phyloP scores from a whole-genome alignment of 1,284 basidiomycete genomes.

The Fistulina hepatica region DNA sequence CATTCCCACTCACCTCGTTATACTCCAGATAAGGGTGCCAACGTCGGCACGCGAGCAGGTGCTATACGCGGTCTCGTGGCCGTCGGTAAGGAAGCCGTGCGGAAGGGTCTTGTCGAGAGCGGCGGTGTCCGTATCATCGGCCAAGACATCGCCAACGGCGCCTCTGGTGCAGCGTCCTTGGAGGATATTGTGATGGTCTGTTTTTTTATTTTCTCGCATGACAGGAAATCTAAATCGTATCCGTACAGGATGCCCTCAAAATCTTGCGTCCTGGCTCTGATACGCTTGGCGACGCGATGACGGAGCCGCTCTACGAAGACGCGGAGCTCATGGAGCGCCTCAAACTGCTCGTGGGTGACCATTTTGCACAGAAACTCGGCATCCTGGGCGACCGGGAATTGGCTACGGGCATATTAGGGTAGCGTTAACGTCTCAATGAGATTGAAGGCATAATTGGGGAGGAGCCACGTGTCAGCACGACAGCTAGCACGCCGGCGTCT shows the following conservation, averaged over 20 bases:
- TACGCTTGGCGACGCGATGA: too few relatives aligned
- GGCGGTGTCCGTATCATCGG: conserved; percentile 66
- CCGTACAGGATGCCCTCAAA: conserved; percentile 42
- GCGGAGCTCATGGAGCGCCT: conserved; percentile 35
- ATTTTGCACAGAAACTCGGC: too few relatives aligned
- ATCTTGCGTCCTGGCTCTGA: conserved; percentile 45
- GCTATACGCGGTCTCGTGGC: conserved; percentile 77
- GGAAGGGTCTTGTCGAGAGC: conserved; percentile 67
- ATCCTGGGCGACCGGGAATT: too few relatives aligned
- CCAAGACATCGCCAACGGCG: conserved; percentile 39
- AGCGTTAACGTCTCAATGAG: too few relatives aligned
- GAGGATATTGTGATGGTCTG: conserved; percentile 49
- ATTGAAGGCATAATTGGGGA: too few relatives aligned
- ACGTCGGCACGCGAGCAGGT: conserved; percentile 71
- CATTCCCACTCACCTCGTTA: background rate
- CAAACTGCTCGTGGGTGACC: conserved; percentile 44
- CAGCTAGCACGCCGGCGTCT: too few relatives aligned
- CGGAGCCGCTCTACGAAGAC: conserved; percentile 49
- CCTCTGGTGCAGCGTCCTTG: conserved; percentile 27
- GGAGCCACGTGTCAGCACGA: too few relatives aligned
- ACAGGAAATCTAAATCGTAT: conserved; percentile 1
- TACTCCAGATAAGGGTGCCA: conserved; percentile 14
- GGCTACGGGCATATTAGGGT: too few relatives aligned
- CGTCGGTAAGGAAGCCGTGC: conserved; percentile 74
- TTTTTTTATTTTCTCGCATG: conserved; percentile 6